These are phyloP conservation scores for Rhynchospora breviuscula DNA, from an alignment of 176 grass and related monocot genomes.

Conservation along the genomic window DNA sequence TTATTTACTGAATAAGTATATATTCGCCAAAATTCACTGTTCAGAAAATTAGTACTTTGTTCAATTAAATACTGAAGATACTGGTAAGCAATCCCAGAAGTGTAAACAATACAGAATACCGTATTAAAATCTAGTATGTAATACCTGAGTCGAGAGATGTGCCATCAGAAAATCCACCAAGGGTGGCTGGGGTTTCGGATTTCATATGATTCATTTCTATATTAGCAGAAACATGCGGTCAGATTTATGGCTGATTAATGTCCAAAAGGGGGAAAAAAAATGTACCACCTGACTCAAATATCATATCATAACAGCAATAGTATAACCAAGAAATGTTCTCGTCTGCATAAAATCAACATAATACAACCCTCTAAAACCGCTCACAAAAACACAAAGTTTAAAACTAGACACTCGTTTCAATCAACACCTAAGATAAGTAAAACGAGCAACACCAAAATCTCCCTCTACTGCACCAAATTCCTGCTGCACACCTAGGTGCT, in stretches of 20 bases:
- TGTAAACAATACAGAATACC: not conserved
- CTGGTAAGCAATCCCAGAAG: not conserved
- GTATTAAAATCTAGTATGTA: not conserved
- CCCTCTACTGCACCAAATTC: not conserved
- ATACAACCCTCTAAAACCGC: not conserved
- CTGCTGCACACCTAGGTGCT: not conserved
- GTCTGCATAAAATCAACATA: conserved; percentile 1
- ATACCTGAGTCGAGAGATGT: too few relatives aligned
- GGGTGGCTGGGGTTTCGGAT: too few relatives aligned
- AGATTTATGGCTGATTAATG: too few relatives aligned
- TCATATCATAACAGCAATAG: not conserved
- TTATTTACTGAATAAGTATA: not conserved
- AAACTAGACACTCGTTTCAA: conserved; percentile 4
- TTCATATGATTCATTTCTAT: too few relatives aligned
- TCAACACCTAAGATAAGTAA: conserved; percentile 13
- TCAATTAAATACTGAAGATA: not conserved
- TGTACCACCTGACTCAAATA: not conserved
- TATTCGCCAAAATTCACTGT: not conserved
- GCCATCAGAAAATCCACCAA: too few relatives aligned
- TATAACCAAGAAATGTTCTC: not conserved
- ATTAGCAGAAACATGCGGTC: too few relatives aligned
- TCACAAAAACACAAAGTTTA: not conserved
- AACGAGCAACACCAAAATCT: not conserved
- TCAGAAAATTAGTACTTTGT: not conserved
- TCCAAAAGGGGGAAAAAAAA: too few relatives aligned